Conservation (phyloP, 129 eudicot species). For the Rutidosis leptorrhynchoides region DNA sequence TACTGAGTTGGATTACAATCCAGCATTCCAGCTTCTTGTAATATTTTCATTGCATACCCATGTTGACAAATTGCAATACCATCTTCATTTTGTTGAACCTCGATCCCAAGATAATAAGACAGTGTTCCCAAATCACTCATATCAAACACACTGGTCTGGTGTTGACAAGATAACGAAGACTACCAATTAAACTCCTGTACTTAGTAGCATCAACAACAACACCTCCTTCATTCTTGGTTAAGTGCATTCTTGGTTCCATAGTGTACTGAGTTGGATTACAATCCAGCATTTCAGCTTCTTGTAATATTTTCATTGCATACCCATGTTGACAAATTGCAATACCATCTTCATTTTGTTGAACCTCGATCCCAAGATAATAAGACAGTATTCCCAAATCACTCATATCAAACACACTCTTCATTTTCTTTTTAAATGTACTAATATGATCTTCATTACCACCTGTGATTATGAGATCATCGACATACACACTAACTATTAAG, state of each 20-base stretch:
- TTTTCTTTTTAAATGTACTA: not conserved
- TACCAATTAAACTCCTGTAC: not conserved
- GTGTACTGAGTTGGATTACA: not conserved
- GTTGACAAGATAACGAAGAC: not conserved
- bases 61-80: too few species aligned
- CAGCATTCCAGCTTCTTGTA: not conserved
- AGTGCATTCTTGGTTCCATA: not conserved
- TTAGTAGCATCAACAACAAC: not conserved
- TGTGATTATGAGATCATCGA: too few species aligned
- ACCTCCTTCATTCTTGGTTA: too few species aligned
- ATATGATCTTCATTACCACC: too few species aligned
- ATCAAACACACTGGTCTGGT: too few species aligned
- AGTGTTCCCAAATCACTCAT: too few species aligned
- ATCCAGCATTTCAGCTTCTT: not conserved
- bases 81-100: too few species aligned
- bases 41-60: too few species aligned
- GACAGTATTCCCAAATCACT: not conserved
- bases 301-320: not conserved
- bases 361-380: too few species aligned
- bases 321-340: not conserved
- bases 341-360: too few species aligned
- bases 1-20: not conserved
- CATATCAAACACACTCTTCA: not conserved
- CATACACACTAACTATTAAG: too few species aligned
- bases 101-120: too few species aligned